Conservation (phyloP, 129 eudicot species). For the Heracleum sosnowskyi region DNA sequence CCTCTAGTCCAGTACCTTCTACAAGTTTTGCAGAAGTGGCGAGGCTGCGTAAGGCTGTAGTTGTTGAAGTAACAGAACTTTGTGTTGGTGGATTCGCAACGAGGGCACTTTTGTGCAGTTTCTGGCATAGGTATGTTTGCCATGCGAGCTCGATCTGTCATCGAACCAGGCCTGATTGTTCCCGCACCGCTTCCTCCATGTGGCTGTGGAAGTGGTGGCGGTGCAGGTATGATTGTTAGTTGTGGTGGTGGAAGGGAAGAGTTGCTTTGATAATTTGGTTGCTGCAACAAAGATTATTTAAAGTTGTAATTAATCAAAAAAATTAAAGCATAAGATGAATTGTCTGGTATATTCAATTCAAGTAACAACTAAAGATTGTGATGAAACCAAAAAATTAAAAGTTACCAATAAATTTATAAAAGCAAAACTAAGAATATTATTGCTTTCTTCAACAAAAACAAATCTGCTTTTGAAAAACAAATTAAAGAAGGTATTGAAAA, state of each 20-base stretch:
- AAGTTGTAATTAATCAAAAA: background rate
- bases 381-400: background rate
- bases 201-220: conserved; percentile 25
- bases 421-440: background rate
- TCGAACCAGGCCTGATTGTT: conserved; percentile 62
- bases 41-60: conserved; percentile 78
- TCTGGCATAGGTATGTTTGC: conserved; percentile 79
- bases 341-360: conserved; percentile 47
- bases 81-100: conserved; percentile 78
- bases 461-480: background rate
- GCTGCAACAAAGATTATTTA: conserved; percentile 36
- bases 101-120: conserved; percentile 60
- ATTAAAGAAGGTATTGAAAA: background rate
- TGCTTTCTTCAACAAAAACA: background rate
- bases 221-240: conserved; percentile 38
- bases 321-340: conserved; percentile 14
- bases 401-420: background rate
- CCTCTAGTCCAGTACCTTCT: conserved; percentile 79
- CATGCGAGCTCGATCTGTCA: conserved; percentile 78
- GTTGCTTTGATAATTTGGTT: conserved; percentile 39
- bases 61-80: conserved; percentile 80
- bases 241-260: conserved; percentile 16
- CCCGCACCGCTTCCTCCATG: conserved; percentile 40
- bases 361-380: conserved; percentile 15
- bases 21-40: conserved; percentile 87